Evolutionary conservation across 768 basidiomycete species (phyloP).

Genomic region (Hydnomerulius pinastri): DNA sequence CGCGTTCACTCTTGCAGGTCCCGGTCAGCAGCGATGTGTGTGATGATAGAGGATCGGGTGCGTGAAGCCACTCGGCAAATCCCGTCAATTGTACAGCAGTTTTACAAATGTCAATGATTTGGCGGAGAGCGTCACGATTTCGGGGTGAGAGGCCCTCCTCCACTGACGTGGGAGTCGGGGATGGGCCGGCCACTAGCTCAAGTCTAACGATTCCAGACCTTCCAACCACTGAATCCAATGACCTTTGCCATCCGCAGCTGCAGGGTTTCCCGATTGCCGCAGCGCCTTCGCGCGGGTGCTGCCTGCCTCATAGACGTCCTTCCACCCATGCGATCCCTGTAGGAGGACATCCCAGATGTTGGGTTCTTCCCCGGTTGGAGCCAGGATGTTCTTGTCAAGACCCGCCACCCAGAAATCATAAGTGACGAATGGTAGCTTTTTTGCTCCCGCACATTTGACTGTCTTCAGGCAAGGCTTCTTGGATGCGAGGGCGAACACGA

Average conservation of each 20-base stretch:
- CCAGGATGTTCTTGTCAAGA: constrained; percentile 10
- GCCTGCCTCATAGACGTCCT: constrained; percentile 4
- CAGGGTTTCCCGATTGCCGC: not conserved
- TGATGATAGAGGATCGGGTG: too few relatives aligned
- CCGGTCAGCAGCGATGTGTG: too few relatives aligned
- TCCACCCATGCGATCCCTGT: constrained; percentile 14
- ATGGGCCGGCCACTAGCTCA: too few relatives aligned
- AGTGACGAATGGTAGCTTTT: not conserved
- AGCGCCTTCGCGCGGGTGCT: not conserved
- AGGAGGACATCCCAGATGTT: not conserved
- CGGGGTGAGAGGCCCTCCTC: too few relatives aligned
- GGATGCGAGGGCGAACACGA: constrained; percentile 26
- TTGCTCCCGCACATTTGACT: not conserved
- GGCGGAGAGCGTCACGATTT: too few relatives aligned
- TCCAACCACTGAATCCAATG: not conserved
- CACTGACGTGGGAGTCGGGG: too few relatives aligned
- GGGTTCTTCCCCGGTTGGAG: constrained; percentile 1
- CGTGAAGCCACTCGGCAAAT: too few relatives aligned
- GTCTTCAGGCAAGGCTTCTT: not conserved
- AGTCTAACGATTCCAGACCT: too few relatives aligned
- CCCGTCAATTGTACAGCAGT: too few relatives aligned
- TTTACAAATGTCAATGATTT: too few relatives aligned
- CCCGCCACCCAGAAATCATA: constrained; percentile 23
- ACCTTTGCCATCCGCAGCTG: not conserved
- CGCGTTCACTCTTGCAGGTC: too few relatives aligned